phyloP scores from a whole-genome alignment of 2,329 filamentous ascomycete genomes.

The Nothomitra cinnamomea region DNA sequence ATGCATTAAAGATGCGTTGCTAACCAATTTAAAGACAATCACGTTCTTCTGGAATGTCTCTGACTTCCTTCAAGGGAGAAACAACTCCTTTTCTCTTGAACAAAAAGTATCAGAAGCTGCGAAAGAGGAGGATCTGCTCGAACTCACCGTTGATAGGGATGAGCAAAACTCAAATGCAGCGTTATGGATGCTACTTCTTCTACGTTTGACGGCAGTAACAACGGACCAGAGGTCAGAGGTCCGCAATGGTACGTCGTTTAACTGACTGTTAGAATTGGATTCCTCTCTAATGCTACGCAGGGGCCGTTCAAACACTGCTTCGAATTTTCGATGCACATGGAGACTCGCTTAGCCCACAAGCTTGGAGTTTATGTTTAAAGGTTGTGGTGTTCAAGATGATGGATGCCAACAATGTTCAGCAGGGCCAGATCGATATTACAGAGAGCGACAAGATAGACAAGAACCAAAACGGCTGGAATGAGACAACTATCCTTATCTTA shows the following conservation, averaged over 20 bases:
- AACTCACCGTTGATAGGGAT: slow-evolving; percentile 41
- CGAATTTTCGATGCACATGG: slow-evolving; percentile 87
- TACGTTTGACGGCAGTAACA: slow-evolving; percentile 54
- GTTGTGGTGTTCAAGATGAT: slow-evolving; percentile 67
- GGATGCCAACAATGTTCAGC: slow-evolving; percentile 42
- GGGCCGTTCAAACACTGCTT: slow-evolving; percentile 75
- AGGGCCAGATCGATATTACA: slow-evolving; percentile 24
- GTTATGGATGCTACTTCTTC: slow-evolving; percentile 61
- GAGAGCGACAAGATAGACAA: slow-evolving; percentile 12
- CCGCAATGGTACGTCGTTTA: slow-evolving; percentile 44
- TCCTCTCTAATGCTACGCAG: slow-evolving; percentile 29
- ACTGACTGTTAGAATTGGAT: slow-evolving; percentile 22
- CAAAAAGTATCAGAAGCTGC: slow-evolving; percentile 16
- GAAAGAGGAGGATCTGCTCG: slow-evolving; percentile 38
- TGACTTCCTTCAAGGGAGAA: slow-evolving; percentile 52
- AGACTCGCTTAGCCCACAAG: slow-evolving; percentile 56
- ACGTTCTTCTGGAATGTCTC: slow-evolving; percentile 95
- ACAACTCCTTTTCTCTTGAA: slow-evolving; percentile 17
- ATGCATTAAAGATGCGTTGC: slow-evolving; percentile 5
- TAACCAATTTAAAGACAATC: slow-evolving; percentile 42
- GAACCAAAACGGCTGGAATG: slow-evolving; percentile 16
- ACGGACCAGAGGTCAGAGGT: slow-evolving; percentile 57
- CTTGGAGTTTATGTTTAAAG: slow-evolving; percentile 72
- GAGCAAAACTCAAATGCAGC: slow-evolving; percentile 48
- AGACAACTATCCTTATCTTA: slow-evolving; percentile 23